These are phyloP conservation scores for Podospora pseudopauciseta DNA, from an alignment of 495 filamentous ascomycete genomes.

Conservation along the genomic window DNA sequence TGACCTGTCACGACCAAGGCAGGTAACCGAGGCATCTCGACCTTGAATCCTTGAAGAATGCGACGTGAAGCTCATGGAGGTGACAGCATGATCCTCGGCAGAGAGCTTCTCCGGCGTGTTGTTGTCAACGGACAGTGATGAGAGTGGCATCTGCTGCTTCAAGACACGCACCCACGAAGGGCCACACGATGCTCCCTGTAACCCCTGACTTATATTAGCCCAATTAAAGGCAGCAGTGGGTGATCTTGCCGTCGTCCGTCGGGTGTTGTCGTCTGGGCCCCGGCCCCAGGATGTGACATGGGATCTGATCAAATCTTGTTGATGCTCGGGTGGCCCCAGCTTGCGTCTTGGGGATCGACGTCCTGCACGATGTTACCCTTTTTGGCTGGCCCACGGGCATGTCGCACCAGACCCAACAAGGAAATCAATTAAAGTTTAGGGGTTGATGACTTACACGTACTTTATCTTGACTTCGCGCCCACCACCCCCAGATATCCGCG, in stretches of 20 bases:
- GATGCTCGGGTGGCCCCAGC: slow-evolving; percentile 19
- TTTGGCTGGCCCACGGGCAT: slow-evolving; percentile 7
- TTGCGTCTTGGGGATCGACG: slow-evolving; percentile 18
- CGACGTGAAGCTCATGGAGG: not conserved
- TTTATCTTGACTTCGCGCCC: not conserved
- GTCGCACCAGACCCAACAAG: slow-evolving; percentile 26
- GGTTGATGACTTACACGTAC: not conserved
- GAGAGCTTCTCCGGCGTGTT: not conserved
- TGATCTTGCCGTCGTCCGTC: slow-evolving; percentile 14
- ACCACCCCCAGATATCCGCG: not conserved
- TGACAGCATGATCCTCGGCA: not conserved
- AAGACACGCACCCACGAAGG: not conserved
- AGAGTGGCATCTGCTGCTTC: not conserved
- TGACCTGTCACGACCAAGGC: not conserved
- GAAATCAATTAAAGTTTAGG: slow-evolving; percentile 11
- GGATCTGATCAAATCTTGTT: slow-evolving; percentile 24
- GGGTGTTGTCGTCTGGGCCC: slow-evolving; percentile 3
- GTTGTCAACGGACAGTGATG: not conserved
- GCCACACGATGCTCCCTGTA: slow-evolving; percentile 15
- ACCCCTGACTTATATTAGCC: slow-evolving; percentile 28
- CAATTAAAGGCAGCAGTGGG: slow-evolving; percentile 26
- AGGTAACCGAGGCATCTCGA: not conserved
- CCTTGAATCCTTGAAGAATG: not conserved
- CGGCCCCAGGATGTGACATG: slow-evolving; percentile 25
- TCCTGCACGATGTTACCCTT: slow-evolving; percentile 29